Percentiles rank a stretch among this genome's conserved stretches.
These are phyloP conservation scores for Penicillium frequentans DNA, from an alignment of 2,329 filamentous ascomycete species.

Conservation along the genomic window DNA sequence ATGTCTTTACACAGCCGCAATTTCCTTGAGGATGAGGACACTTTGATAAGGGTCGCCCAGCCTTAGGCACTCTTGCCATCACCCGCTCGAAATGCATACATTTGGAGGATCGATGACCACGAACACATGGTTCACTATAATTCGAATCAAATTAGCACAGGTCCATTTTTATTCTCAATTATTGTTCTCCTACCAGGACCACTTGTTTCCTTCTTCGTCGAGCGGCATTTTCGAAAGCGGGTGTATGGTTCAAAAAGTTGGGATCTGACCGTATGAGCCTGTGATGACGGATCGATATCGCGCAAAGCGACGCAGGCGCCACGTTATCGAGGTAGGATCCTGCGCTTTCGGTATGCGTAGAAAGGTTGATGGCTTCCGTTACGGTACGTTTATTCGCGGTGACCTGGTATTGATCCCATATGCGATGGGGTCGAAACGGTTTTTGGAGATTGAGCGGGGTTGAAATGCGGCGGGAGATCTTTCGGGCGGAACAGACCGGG, in stretches of 20 bases:
- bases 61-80: conserved; percentile 52
- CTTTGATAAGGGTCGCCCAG: conserved; percentile 48
- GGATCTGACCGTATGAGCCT: conserved; percentile 6
- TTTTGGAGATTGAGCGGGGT: conserved; percentile 2
- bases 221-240: conserved; percentile 38
- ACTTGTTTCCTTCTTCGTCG: conserved; percentile 46
- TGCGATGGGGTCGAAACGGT: background rate
- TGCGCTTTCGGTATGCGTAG: background rate
- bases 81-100: conserved; percentile 50
- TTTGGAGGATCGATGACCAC: conserved; percentile 51
- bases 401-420: background rate
- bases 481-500: conserved; percentile 1
- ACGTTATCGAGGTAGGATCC: background rate
- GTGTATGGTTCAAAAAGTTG: background rate
- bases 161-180: background rate
- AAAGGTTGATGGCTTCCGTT: background rate
- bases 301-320: conserved; percentile 6
- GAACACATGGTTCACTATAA: conserved; percentile 49
- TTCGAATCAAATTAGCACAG: background rate
- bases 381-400: background rate
- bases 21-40: conserved; percentile 47
- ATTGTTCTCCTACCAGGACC: conserved; percentile 43
- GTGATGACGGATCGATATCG: conserved; percentile 7
- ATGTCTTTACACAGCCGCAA: conserved; percentile 44
- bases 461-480: background rate